Evolutionary conservation across 805 yeast genomes (phyloP).

Genomic region (Metschnikowia chrysomelidarum): DNA sequence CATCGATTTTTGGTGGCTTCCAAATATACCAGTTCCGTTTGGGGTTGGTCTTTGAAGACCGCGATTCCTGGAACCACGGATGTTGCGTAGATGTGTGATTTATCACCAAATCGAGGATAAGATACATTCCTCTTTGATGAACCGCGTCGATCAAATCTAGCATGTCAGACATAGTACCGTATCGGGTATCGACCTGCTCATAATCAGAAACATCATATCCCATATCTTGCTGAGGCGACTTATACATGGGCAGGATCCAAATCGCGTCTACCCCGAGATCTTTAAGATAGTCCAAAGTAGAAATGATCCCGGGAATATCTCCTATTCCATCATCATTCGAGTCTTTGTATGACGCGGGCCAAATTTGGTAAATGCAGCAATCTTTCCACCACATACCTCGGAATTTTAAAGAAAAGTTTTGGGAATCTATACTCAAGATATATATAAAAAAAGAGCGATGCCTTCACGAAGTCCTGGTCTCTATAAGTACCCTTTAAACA

Average conservation of each 20-base stretch:
- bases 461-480: no score
- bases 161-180: slow-evolving; percentile 53
- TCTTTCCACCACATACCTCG: slow-evolving; percentile 54
- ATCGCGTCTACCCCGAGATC: slow-evolving; percentile 47
- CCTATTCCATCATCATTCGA: slow-evolving; percentile 57
- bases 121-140: slow-evolving; percentile 49
- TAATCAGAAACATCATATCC: slow-evolving; percentile 58
- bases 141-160: slow-evolving; percentile 43
- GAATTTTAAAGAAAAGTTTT: no score
- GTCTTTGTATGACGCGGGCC: slow-evolving; percentile 59
- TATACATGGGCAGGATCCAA: slow-evolving; percentile 57
- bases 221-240: slow-evolving; percentile 58
- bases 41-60: slow-evolving; percentile 46
- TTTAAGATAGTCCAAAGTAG: slow-evolving; percentile 48
- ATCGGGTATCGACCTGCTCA: slow-evolving; percentile 45
- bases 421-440: no score
- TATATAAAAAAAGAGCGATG: no score
- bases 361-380: slow-evolving; percentile 51
- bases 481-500: no score
- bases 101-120: slow-evolving; percentile 52
- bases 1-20: slow-evolving; percentile 47
- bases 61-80: slow-evolving; percentile 54
- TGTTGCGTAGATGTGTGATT: slow-evolving; percentile 56
- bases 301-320: slow-evolving; percentile 51
- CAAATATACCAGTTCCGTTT: slow-evolving; percentile 61